Evolutionary conservation across 2,329 filamentous ascomycete species (phyloP), one percentile per base, ranked within the genome.

Genomic region (Dactylella cylindrospora): DNA sequence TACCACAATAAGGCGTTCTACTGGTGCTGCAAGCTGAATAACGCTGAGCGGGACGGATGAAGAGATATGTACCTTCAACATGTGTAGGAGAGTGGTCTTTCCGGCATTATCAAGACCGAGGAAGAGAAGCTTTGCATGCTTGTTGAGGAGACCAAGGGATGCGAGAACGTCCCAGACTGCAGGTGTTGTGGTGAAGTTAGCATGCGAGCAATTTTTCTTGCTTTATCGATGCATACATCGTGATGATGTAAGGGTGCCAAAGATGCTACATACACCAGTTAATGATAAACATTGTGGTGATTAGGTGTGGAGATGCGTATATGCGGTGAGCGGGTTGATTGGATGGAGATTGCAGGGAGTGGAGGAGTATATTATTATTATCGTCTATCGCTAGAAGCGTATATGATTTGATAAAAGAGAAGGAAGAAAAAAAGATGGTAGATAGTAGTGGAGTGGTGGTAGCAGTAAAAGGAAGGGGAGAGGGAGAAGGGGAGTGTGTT

Each of bases 41-140:
- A 26, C 29, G 12, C 39, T 31, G 5, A n/a, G n/a, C n/a, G n/a
- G n/a, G 31, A 32, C 41, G 33, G 52, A 36, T 54, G 46, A 47
- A 40, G 26, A 51, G 28, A n/a, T 54, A 74, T 80, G 70, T 75
- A 90, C 86, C 86, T 95, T 95, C 76, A 95, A 76, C 90, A 95
- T 95, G 76, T 95, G 90, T 72, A 95, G 78, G 69, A 95, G 79
- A 36, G 90, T 95, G 49, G 90, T 95, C 80, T 95, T 95, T 76
- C 90, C 90, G 45, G 90, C 90, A 77, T 95, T 95, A 74, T 95
- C 90, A 65, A 95, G 84, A 69, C 90, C 90, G 66, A 95, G 83
- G 78, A 95, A 95, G 59, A 95, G 82, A 61, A 95, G 82, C 82
- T 95, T 95, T 71, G 89, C 90, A 75, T 95, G 88, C 81, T 95